These are phyloP conservation scores for Hylodesmum podocarpum DNA, from an alignment of 306 rosid genomes.

Conservation along the genomic window DNA sequence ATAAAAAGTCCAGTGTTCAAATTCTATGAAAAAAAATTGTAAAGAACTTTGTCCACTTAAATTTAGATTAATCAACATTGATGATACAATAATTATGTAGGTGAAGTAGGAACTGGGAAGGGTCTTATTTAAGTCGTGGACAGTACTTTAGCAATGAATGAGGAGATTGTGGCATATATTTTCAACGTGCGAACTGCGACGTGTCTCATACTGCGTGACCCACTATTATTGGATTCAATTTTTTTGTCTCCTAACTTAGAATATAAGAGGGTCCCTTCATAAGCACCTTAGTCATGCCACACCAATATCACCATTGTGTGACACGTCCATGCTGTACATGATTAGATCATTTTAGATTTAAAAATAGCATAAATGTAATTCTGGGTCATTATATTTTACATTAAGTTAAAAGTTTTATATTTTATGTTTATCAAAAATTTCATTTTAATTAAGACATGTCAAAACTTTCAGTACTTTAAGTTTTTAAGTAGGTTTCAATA, in stretches of 20 bases:
- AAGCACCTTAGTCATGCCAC: neutral
- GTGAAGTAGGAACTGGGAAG: constrained; percentile 20
- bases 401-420: too few species aligned
- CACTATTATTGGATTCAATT: neutral
- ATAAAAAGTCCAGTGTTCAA: neutral
- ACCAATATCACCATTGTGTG: neutral
- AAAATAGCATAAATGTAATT: too few species aligned
- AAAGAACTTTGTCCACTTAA: too few species aligned
- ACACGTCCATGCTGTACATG: neutral
- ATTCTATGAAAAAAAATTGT: neutral
- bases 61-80: too few species aligned
- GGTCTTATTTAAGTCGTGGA: neutral
- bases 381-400: too few species aligned
- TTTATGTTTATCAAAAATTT: too few species aligned
- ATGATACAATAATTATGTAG: neutral
- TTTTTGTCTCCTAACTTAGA: neutral
- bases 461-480: too few species aligned
- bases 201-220: neutral
- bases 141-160: neutral
- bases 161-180: neutral
- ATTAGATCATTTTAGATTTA: too few species aligned
- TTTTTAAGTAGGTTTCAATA: too few species aligned
- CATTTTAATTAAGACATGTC: too few species aligned
- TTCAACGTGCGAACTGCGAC: neutral
- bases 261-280: neutral